phyloP scores from a whole-genome alignment of 495 filamentous ascomycete genomes.

The Podospora comata region DNA sequence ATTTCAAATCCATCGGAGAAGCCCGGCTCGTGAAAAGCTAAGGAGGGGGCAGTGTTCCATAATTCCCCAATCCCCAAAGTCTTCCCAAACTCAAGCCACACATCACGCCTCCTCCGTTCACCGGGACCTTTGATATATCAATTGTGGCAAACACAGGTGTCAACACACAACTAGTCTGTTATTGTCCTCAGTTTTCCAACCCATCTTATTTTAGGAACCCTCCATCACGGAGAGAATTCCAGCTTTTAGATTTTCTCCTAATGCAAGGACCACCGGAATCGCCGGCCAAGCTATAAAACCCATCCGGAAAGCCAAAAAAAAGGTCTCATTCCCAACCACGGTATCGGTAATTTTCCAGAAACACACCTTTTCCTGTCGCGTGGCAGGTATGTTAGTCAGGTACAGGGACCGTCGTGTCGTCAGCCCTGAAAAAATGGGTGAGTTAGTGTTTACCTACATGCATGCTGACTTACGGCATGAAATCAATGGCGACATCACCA shows the following conservation, averaged over 20 bases:
- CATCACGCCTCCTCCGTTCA: not conserved
- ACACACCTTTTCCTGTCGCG: not conserved
- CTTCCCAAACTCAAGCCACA: not conserved
- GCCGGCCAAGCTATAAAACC: not conserved
- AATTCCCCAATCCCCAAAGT: not conserved
- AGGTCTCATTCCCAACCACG: not conserved
- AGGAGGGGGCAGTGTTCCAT: not conserved
- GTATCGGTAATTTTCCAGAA: not conserved
- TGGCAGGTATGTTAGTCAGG: not conserved
- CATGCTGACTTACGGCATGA: not conserved
- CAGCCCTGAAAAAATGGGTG: not conserved
- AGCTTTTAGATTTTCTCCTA: not conserved
- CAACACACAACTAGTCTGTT: not conserved
- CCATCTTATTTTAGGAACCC: not conserved
- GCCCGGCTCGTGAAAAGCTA: not conserved
- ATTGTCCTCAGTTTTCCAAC: not conserved
- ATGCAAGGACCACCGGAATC: not conserved
- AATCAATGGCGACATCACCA: no score
- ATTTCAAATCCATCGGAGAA: not conserved
- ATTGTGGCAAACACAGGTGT: not conserved
- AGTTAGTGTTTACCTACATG: not conserved
- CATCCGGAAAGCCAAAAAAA: not conserved
- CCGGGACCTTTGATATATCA: not conserved
- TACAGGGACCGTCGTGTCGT: not conserved
- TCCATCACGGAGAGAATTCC: not conserved